Percentiles rank a stretch among this genome's conserved stretches.
These are phyloP conservation scores for Eucalyptus marginata DNA, from an alignment of 345 rosid species.

Conservation along the genomic window DNA sequence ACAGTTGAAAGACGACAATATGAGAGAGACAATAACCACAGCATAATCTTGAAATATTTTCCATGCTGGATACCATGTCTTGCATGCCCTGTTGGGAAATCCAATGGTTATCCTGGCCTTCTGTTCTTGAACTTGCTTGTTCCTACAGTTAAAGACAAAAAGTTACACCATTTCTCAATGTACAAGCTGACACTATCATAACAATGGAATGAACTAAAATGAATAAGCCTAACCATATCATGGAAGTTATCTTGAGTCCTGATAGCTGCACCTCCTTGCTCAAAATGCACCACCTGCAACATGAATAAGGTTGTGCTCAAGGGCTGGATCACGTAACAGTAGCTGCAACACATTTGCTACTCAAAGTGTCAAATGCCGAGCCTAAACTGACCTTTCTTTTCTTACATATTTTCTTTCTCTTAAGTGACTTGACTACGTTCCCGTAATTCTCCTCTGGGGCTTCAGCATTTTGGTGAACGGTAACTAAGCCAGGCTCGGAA, in stretches of 20 bases:
- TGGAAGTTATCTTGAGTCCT: slow-evolving; percentile 17
- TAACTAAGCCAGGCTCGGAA: slow-evolving; percentile 10
- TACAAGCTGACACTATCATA: not conserved
- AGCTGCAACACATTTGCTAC: not conserved
- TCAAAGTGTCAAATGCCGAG: not conserved
- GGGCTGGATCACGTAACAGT: not conserved
- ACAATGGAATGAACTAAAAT: not conserved
- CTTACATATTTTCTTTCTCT: slow-evolving; percentile 32
- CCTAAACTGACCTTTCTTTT: slow-evolving; percentile 39
- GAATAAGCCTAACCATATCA: slow-evolving; percentile 9
- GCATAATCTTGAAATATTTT: not conserved
- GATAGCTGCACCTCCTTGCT: not conserved
- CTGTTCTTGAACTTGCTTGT: slow-evolving; percentile 32
- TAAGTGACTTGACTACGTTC: slow-evolving; percentile 11
- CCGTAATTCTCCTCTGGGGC: slow-evolving; percentile 6
- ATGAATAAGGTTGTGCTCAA: not conserved
- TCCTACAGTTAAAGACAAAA: slow-evolving; percentile 9
- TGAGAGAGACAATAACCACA: not conserved
- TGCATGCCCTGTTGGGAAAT: slow-evolving; percentile 25
- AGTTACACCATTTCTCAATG: not conserved
- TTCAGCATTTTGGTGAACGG: slow-evolving; percentile 7
- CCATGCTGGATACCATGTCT: slow-evolving; percentile 10
- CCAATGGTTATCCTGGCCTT: slow-evolving; percentile 18
- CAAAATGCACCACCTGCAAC: slow-evolving; percentile 12
- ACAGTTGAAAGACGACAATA: not conserved